Conservation (phyloP, 345 rosid genomes). For the Linum trigynum region DNA sequence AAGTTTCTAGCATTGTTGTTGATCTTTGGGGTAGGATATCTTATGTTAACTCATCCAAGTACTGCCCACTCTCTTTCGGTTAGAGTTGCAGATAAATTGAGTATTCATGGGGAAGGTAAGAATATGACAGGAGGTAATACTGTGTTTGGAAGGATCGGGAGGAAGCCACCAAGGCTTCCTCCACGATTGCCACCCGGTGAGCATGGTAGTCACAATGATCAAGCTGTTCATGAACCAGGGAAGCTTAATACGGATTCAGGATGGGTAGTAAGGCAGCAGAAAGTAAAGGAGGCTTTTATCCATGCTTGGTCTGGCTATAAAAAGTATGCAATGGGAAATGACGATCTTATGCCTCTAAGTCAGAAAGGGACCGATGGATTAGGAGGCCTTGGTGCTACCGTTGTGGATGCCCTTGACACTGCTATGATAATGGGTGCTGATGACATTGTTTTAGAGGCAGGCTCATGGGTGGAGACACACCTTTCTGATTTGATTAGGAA, state of each 20-base stretch:
- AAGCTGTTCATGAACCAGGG: conserved; percentile 17
- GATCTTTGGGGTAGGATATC: conserved; percentile 66
- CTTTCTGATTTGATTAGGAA: conserved; percentile 64
- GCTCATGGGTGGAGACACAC: conserved; percentile 74
- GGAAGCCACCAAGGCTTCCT: conserved; percentile 84
- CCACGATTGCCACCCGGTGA: conserved; percentile 78
- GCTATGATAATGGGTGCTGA: conserved; percentile 93
- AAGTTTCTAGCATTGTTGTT: conserved; percentile 58
- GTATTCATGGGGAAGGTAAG: conserved; percentile 25
- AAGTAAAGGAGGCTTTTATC: conserved; percentile 73
- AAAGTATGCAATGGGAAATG: conserved; percentile 79
- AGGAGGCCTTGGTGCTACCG: conserved; percentile 96
- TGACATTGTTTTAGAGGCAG: conserved; percentile 73
- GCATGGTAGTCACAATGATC: conserved; percentile 21
- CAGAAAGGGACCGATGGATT: conserved; percentile 68
- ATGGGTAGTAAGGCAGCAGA: conserved; percentile 65
- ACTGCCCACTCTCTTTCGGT: conserved; percentile 26
- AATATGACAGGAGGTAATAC: conserved; percentile 26
- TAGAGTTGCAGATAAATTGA: conserved; percentile 20
- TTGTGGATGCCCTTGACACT: conserved; percentile 95
- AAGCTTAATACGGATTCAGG: conserved; percentile 25
- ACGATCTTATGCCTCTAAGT: conserved; percentile 87
- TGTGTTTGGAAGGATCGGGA: conserved; percentile 48
- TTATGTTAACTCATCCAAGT: conserved; percentile 42
- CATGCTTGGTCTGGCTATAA: conserved; percentile 95